Percentiles rank a stretch among this genome's conserved stretches.
Evolutionary conservation across 345 rosid genomes (phyloP).

Genomic region (Sisymbrium irio): DNA sequence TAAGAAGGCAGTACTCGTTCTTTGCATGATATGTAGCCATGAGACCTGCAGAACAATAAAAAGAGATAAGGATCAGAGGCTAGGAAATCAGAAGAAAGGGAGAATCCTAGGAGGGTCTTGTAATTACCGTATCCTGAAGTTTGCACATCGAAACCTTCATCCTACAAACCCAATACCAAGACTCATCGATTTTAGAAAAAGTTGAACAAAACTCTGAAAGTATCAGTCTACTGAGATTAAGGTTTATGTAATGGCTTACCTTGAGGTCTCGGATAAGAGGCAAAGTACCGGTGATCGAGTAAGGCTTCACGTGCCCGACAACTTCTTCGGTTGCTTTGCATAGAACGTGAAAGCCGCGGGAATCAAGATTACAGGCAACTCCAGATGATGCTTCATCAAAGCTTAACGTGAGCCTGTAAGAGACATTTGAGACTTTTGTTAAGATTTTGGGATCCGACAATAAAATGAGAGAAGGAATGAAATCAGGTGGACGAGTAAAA

Average conservation of each 20-base stretch:
- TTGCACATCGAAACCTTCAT: constrained; percentile 97
- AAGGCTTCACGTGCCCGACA: constrained; percentile 89
- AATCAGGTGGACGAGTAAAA: neutral
- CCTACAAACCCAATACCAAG: constrained; percentile 43
- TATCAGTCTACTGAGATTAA: neutral
- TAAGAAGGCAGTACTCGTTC: constrained; percentile 89
- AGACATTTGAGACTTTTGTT: neutral
- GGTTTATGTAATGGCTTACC: constrained; percentile 37
- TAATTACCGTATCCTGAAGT: constrained; percentile 77
- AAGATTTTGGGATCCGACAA: neutral
- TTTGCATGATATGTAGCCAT: constrained; percentile 95
- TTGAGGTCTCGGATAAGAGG: constrained; percentile 89
- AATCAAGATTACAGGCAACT: constrained; percentile 90
- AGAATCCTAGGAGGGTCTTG: constrained; percentile 6
- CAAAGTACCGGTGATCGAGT: constrained; percentile 90
- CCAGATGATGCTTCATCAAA: constrained; percentile 79
- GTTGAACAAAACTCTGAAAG: constrained; percentile 1
- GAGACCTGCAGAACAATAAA: constrained; percentile 51
- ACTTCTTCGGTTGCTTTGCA: constrained; percentile 90
- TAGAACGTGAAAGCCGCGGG: constrained; percentile 78
- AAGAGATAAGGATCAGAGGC: neutral
- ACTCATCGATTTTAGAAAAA: neutral
- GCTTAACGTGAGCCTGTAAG: constrained; percentile 59
- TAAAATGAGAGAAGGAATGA: neutral
- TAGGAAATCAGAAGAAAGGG: neutral